These are phyloP conservation scores for Trichoderma reesei DNA, from an alignment of 495 filamentous ascomycete genomes.

Conservation along the genomic window DNA sequence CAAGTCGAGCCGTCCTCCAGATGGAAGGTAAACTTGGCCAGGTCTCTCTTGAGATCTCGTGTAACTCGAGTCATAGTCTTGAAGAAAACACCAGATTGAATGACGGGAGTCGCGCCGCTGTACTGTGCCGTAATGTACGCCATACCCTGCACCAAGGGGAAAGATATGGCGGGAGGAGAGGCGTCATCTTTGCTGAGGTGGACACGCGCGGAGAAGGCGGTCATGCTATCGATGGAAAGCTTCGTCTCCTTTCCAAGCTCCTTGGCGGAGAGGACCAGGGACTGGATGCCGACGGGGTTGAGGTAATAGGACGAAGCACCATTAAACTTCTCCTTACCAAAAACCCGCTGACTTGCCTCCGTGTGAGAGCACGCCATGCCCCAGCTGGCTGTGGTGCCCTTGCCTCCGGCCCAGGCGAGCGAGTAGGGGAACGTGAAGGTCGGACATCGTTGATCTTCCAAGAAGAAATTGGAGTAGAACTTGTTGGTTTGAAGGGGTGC, in stretches of 20 bases:
- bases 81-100: slow-evolving; percentile 69
- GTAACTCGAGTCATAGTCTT: slow-evolving; percentile 51
- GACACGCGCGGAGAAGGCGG: slow-evolving; percentile 63
- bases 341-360: slow-evolving; percentile 53
- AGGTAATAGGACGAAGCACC: slow-evolving; percentile 62
- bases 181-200: slow-evolving; percentile 48
- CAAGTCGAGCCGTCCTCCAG: slow-evolving; percentile 67
- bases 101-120: slow-evolving; percentile 52
- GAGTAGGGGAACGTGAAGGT: slow-evolving; percentile 84
- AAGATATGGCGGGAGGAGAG: slow-evolving; percentile 49
- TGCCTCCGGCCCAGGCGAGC: slow-evolving; percentile 63
- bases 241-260: slow-evolving; percentile 54
- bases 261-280: slow-evolving; percentile 63
- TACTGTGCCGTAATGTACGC: slow-evolving; percentile 79
- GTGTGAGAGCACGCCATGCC: slow-evolving; percentile 69
- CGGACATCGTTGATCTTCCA: slow-evolving; percentile 59
- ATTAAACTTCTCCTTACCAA: slow-evolving; percentile 39
- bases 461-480: slow-evolving; percentile 84
- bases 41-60: slow-evolving; percentile 44
- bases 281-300: slow-evolving; percentile 75
- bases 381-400: slow-evolving; percentile 56
- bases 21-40: slow-evolving; percentile 67
- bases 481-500: slow-evolving; percentile 72
- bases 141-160: slow-evolving; percentile 86
- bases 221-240: slow-evolving; percentile 53